Percentiles rank a stretch among this genome's conserved stretches.
phyloP scores from a whole-genome alignment of 768 basidiomycete species.

The Hydnum rufescens region DNA sequence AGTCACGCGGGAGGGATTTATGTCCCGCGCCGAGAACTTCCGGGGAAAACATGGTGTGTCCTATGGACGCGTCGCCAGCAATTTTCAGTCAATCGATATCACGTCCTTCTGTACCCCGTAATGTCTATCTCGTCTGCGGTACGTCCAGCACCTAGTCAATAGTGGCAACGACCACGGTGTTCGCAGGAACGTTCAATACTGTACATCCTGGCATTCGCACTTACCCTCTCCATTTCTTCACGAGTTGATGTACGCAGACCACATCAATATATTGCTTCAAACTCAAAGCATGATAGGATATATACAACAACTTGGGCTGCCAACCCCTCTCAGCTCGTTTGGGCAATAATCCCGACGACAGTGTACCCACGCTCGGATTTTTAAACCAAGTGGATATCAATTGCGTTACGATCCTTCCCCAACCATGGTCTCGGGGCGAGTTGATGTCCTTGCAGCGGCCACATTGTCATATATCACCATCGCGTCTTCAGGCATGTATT shows the following conservation, averaged over 20 bases:
- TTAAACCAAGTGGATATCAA: background rate
- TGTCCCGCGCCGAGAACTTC: too few species aligned
- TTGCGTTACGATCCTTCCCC: background rate
- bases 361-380: background rate
- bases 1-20: too few species aligned
- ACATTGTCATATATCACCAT: slow-evolving; percentile 1
- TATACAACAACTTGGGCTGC: background rate
- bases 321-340: background rate
- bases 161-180: too few species aligned
- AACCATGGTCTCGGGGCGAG: background rate
- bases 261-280: background rate
- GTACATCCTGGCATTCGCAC: slow-evolving; percentile 1
- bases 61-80: too few species aligned
- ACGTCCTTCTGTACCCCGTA: too few species aligned
- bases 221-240: background rate
- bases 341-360: background rate
- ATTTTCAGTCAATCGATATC: too few species aligned
- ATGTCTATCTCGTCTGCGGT: too few species aligned
- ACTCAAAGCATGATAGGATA: background rate
- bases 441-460: background rate
- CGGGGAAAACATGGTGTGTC: too few species aligned
- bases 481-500: background rate
- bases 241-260: background rate
- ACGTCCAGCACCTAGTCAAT: too few species aligned
- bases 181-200: background rate